phyloP scores from a whole-genome alignment of 2,329 filamentous ascomycete species.

The Diaporthe ampelina region DNA sequence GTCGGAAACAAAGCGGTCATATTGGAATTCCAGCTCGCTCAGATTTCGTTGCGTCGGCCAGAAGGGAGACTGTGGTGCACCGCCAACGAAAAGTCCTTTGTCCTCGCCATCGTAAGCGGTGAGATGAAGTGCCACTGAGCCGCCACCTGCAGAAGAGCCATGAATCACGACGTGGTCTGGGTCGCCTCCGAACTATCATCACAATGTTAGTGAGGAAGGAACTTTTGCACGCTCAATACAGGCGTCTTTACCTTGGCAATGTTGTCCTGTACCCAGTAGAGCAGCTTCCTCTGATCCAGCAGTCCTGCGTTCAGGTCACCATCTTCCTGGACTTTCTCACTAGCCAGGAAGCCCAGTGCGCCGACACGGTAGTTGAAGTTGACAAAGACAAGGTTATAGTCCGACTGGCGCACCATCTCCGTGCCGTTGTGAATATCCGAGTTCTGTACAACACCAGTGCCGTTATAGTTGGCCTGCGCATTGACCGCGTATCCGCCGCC shows the following conservation, averaged over 20 bases:
- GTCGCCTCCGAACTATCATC: slow-evolving; percentile 67
- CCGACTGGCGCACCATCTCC: slow-evolving; percentile 68
- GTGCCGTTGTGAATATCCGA: slow-evolving; percentile 66
- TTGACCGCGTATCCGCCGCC: slow-evolving; percentile 62
- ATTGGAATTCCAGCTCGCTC: slow-evolving; percentile 62
- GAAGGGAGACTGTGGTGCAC: slow-evolving; percentile 62
- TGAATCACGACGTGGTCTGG: slow-evolving; percentile 72
- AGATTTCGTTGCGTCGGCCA: slow-evolving; percentile 62
- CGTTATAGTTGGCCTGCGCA: slow-evolving; percentile 66
- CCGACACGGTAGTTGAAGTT: slow-evolving; percentile 39
- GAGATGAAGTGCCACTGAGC: slow-evolving; percentile 67
- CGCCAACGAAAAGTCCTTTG: slow-evolving; percentile 61
- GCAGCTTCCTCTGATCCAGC: slow-evolving; percentile 69
- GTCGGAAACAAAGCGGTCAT: slow-evolving; percentile 52
- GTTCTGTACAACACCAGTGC: slow-evolving; percentile 58
- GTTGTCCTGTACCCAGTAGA: slow-evolving; percentile 72
- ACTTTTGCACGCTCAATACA: background rate
- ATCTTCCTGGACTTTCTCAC: slow-evolving; percentile 64
- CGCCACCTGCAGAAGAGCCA: slow-evolving; percentile 72
- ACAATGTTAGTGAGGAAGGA: background rate
- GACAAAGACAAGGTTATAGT: slow-evolving; percentile 48
- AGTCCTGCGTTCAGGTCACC: slow-evolving; percentile 73
- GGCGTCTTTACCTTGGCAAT: slow-evolving; percentile 58
- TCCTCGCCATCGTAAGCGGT: slow-evolving; percentile 62
- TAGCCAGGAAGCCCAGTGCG: slow-evolving; percentile 50